Percentiles rank a stretch among this genome's conserved stretches.
Evolutionary conservation across 176 grass and related monocot genomes (phyloP).

Genomic region (Aechmea fasciata): DNA sequence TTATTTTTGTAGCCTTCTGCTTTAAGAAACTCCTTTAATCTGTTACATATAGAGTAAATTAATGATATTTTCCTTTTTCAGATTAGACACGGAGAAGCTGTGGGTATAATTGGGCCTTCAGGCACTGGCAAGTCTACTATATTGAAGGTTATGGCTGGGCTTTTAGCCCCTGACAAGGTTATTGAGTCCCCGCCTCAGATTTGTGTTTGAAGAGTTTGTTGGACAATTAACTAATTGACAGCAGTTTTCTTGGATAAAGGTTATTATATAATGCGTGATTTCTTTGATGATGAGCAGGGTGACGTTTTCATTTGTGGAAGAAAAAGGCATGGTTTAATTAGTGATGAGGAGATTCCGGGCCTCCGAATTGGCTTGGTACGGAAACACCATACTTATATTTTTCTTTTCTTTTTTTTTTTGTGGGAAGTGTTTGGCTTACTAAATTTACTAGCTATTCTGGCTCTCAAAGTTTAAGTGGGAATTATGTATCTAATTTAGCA

Average conservation of each 20-base stretch:
- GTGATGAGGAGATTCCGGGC: conserved; percentile 85
- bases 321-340: conserved; percentile 75
- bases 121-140: conserved; percentile 96
- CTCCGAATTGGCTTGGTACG: conserved; percentile 82
- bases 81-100: conserved; percentile 96
- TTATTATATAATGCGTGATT: not conserved
- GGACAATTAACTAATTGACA: too few relatives aligned
- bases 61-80: conserved; percentile 24
- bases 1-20: not conserved
- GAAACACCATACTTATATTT: conserved; percentile 8
- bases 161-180: conserved; percentile 81
- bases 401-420: not conserved
- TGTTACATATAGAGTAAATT: not conserved
- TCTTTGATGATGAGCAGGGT: conserved; percentile 41
- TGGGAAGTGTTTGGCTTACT: conserved; percentile 15
- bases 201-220: not conserved
- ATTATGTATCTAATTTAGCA: not conserved
- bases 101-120: conserved; percentile 94
- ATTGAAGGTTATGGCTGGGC: conserved; percentile 92
- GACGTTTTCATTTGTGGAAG: conserved; percentile 76
- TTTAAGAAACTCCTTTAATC: not conserved
- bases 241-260: not conserved
- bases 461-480: conserved; percentile 7
- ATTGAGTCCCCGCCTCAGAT: conserved; percentile 1
- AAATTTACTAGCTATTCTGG: conserved; percentile 14